A percentile compares a stretch with the other conserved stretches of the same genome.
phyloP scores from a whole-genome alignment of 768 basidiomycete species.

The Harrya chromipes region DNA sequence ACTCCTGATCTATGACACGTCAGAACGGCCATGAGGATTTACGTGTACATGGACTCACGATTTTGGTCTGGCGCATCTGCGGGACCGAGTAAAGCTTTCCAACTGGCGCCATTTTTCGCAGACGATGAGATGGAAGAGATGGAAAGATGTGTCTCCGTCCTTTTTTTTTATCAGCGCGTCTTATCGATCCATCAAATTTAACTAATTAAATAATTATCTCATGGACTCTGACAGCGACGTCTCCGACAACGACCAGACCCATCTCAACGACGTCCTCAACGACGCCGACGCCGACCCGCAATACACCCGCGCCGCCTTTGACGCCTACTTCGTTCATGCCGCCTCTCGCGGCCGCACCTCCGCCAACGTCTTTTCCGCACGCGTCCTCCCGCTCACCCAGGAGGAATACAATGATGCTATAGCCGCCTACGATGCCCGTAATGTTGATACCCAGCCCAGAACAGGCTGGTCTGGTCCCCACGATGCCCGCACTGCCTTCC shows the following conservation, averaged over 20 bases:
- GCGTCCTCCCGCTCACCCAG: slow-evolving; percentile 65
- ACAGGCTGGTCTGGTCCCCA: slow-evolving; percentile 22
- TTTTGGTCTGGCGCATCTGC: slow-evolving; percentile 40
- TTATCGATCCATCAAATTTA: slow-evolving; percentile 31
- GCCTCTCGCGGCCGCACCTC: slow-evolving; percentile 70
- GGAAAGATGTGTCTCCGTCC: slow-evolving; percentile 5
- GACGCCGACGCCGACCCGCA: slow-evolving; percentile 5
- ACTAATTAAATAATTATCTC: slow-evolving; percentile 10
- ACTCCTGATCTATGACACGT: slow-evolving; percentile 43
- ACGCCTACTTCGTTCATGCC: slow-evolving; percentile 77
- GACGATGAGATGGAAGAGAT: slow-evolving; percentile 18
- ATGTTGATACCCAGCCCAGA: not conserved
- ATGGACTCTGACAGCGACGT: slow-evolving; percentile 30
- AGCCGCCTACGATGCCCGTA: slow-evolving; percentile 20
- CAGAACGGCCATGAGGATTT: not conserved
- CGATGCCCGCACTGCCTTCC: slow-evolving; percentile 39
- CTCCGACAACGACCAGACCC: slow-evolving; percentile 28
- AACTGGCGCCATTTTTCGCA: slow-evolving; percentile 49
- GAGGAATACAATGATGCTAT: slow-evolving; percentile 53
- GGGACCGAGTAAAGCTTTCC: slow-evolving; percentile 63
- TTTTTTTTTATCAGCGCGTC: slow-evolving; percentile 24
- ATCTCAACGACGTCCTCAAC: slow-evolving; percentile 9
- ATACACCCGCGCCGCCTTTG: slow-evolving; percentile 58
- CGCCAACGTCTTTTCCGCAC: slow-evolving; percentile 71
- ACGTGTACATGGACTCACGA: slow-evolving; percentile 35